Base-by-base conservation (phyloP, 2,329 filamentous ascomycete genomes). In the Fusarium sp. region DNA sequence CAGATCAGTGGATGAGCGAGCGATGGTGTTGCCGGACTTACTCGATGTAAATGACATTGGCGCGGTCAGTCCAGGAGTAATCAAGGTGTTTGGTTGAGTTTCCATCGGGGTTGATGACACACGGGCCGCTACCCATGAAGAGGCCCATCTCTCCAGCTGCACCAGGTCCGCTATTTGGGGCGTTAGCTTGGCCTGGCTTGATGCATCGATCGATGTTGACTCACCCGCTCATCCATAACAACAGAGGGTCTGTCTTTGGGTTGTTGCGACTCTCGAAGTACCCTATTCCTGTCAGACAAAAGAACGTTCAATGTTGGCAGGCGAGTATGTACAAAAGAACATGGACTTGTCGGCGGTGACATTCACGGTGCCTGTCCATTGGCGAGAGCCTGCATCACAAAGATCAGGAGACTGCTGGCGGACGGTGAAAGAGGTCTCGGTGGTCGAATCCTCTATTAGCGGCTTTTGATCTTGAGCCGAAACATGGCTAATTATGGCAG, bases 211-310 rank as follows among this genome's bases (percentile, higher is more conserved):
- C 17, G 3, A 11, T 27, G 4, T 11, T 42, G n/a, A 20, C 58
- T 42, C 39, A 64, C 66, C 66, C 66, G 40, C 66, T 69, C 66
- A 69, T 70, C 63, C 66, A 69, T 33, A 69, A 11, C 17, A 69
- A 2, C 9, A 70, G 39, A 8, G 66, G 66, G 10, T 67, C 66
- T 2, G 42, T 70, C 18, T 60, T 43, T 5, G 66, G 66, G 1
- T 53, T 41, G 5, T 64, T 45, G 0, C 66, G 63, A 6, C 66
- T 69, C 9, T 69, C 58, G 17, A 69, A 69, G 2, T 67, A 69
- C 66, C 66, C 66, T 69, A 2, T 0, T 3, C 3, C 0, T 1
- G 15, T 66, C 4, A 66, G 25, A 15, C 4, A 31, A 31, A 31
- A 14, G 6, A 5, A 31, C 4, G 3, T 8, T 3, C 4, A 2